A percentile compares a stretch with the other conserved stretches of the same genome.
These are phyloP conservation scores for Trichosporon sp. DNA, from an alignment of 1,284 basidiomycete species.

Conservation along the genomic window DNA sequence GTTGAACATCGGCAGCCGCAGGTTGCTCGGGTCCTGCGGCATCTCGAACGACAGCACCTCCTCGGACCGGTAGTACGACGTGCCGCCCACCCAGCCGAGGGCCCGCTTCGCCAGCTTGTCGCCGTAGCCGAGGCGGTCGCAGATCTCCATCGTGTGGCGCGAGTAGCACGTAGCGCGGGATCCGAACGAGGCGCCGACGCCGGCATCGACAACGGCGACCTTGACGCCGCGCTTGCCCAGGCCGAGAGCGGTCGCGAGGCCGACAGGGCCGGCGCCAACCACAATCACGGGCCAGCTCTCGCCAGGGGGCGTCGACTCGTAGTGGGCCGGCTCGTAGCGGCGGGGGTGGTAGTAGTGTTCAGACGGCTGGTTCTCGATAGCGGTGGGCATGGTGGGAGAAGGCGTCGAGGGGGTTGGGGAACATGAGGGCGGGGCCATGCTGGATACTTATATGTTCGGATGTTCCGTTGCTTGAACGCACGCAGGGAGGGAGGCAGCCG, in stretches of 20 bases:
- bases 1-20: slow-evolving; percentile 19
- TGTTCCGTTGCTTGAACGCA: too few species aligned
- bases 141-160: slow-evolving; percentile 20
- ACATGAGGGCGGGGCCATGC: neutral
- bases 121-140: slow-evolving; percentile 17
- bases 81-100: slow-evolving; percentile 15
- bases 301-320: slow-evolving; percentile 14
- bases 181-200: slow-evolving; percentile 16
- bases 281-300: slow-evolving; percentile 11
- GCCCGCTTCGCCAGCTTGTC: slow-evolving; percentile 10
- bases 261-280: slow-evolving; percentile 19
- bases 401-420: neutral
- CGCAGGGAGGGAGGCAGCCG: too few species aligned
- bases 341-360: slow-evolving; percentile 17
- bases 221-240: slow-evolving; percentile 15
- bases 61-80: slow-evolving; percentile 15
- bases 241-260: slow-evolving; percentile 14
- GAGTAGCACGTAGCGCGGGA: slow-evolving; percentile 22
- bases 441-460: neutral
- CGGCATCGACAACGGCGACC: slow-evolving; percentile 14
- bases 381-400: slow-evolving; percentile 1
- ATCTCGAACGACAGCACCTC: slow-evolving; percentile 20
- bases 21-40: slow-evolving; percentile 7
- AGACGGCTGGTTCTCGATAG: neutral
- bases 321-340: slow-evolving; percentile 6